Conservation (phyloP, 2,329 filamentous ascomycete species). For the Truncatella angustata region DNA sequence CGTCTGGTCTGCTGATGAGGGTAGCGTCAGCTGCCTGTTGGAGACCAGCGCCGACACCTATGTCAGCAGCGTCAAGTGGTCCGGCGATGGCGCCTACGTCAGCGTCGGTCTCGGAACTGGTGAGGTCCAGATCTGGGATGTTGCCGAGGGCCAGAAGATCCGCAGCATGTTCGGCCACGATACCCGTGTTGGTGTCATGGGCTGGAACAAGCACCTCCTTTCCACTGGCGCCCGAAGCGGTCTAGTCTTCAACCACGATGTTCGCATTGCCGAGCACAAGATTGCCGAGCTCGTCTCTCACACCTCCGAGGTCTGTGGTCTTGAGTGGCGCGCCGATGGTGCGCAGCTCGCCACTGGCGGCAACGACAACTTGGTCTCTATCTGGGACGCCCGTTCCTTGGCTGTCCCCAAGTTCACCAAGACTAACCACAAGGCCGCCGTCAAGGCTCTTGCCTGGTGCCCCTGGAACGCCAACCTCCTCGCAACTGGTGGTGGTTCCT, state of each 20-base stretch:
- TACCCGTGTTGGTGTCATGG: slow-evolving; percentile 94
- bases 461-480: slow-evolving; percentile 98
- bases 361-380: slow-evolving; percentile 98
- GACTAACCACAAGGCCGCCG: slow-evolving; percentile 98
- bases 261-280: slow-evolving; percentile 97
- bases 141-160: slow-evolving; percentile 90
- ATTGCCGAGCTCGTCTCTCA: slow-evolving; percentile 94
- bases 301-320: slow-evolving; percentile 95
- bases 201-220: slow-evolving; percentile 97
- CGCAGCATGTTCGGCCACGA: slow-evolving; percentile 99
- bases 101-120: slow-evolving; percentile 91
- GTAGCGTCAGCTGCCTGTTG: slow-evolving; percentile 81
- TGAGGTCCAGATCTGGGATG: slow-evolving; percentile 99
- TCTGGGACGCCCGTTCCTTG: slow-evolving; percentile 96
- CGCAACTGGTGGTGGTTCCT: slow-evolving; percentile 91
- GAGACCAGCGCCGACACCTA: slow-evolving; percentile 91
- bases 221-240: slow-evolving; percentile 94
- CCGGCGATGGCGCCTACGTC: slow-evolving; percentile 93
- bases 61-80: slow-evolving; percentile 98
- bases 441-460: slow-evolving; percentile 98
- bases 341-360: slow-evolving; percentile 95
- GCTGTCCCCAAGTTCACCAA: slow-evolving; percentile 97
- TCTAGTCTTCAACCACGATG: slow-evolving; percentile 97
- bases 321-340: slow-evolving; percentile 96
- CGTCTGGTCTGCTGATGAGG: slow-evolving; percentile 95